These are phyloP conservation scores for Mrakia hoshinonis DNA, from an alignment of 768 basidiomycete genomes.

Conservation along the genomic window DNA sequence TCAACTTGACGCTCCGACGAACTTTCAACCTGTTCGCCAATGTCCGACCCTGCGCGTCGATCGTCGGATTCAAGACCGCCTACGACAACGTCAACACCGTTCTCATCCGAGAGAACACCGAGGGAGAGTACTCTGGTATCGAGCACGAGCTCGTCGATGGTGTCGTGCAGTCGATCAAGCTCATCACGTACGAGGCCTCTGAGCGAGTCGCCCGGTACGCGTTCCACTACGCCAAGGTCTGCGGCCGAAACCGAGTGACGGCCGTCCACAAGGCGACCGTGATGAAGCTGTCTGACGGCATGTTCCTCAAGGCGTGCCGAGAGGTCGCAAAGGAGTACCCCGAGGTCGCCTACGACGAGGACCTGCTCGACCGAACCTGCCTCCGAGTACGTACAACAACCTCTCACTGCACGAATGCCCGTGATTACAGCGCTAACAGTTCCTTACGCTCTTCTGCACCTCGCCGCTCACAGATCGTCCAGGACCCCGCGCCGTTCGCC, in stretches of 20 bases:
- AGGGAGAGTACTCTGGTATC: conserved; percentile 99
- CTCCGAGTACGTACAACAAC: conserved; percentile 59
- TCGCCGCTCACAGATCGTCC: conserved; percentile 56
- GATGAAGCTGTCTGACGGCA: conserved; percentile 99
- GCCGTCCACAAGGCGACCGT: conserved; percentile 99
- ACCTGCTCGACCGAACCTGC: conserved; percentile 92
- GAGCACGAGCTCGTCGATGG: conserved; percentile 99
- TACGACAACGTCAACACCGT: conserved; percentile 98
- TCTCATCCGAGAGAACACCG: conserved; percentile 97
- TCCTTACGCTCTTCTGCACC: conserved; percentile 5
- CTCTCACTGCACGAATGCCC: too few species aligned
- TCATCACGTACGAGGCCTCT: conserved; percentile 97
- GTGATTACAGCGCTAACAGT: too few species aligned
- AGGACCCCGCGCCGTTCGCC: conserved; percentile 84
- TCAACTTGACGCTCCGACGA: conserved; percentile 91
- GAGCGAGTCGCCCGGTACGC: conserved; percentile 98
- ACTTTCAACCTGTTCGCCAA: conserved; percentile 99
- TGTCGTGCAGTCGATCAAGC: conserved; percentile 98
- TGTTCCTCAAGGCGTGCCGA: conserved; percentile 97
- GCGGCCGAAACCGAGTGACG: conserved; percentile 81
- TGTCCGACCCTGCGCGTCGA: conserved; percentile 90
- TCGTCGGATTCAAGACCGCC: conserved; percentile 94
- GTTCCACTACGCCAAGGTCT: conserved; percentile 89
- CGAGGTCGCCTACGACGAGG: conserved; percentile 86
- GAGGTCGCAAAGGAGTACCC: conserved; percentile 94